Evolutionary conservation across 805 yeast genomes (phyloP), one percentile per base, ranked within the genome.

Genomic region (Zygosaccharomyces bailii): DNA sequence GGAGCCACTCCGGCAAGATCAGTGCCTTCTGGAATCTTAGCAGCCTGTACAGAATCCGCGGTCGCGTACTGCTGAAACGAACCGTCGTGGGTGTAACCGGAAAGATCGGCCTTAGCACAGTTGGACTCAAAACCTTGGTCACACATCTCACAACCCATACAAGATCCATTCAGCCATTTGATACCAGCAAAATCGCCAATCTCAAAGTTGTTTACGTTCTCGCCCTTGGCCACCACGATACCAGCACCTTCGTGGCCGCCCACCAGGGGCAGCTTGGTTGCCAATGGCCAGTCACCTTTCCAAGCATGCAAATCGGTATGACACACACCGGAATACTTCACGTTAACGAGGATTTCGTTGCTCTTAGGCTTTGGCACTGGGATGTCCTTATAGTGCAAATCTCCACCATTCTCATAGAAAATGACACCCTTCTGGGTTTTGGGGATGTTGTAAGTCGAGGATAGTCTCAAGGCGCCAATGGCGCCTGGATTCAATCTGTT

Each of bases 31-130:
- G 93, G 88, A 54, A 86, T 77, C 50, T 73, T 70, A n/a, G 95
- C 93, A 24, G 93, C 95, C 62, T 86, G 93, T 39, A 83, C 73
- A 19, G 91, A 89, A 66, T 86, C 89, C 27, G 90, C 95, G 34
- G 90, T 80, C 29, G 90, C 91, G 63, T 84, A 86, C 69, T 86
- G 86, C 68, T 87, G 95, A 80, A 87, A 86, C 14, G 93, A 79
- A 50, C 96, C 82, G 53, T 76, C 79, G 50, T 74, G 79, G 10
- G 79, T 74, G 64, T 75, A 75, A 51, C 82, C 82, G 9, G 78
- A 75, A 47, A 75, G 66, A 46, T 72, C 79, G 11, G 78, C 79
- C 18, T 63, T 47, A 21, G 48, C 48, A 68, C 84, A 79, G 60
- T 73, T 76, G 38, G 82, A 68, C 63, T 79, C 84, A 46, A 63